A percentile compares a stretch with the other conserved stretches of the same genome.
These are phyloP conservation scores for Aspergillus ibericus DNA, from an alignment of 2,329 filamentous ascomycete species.

Conservation along the genomic window DNA sequence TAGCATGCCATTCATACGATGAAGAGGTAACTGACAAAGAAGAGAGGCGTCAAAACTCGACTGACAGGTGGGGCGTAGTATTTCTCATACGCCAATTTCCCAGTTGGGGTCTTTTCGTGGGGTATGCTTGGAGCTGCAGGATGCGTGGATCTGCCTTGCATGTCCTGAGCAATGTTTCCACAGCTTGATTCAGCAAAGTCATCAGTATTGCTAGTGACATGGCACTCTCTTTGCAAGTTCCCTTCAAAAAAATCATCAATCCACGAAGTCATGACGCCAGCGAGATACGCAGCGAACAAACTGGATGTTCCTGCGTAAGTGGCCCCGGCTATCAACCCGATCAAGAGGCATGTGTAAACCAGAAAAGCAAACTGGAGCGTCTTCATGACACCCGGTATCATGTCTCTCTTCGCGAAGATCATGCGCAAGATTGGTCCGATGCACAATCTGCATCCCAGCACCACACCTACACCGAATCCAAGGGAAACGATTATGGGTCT, in stretches of 20 bases:
- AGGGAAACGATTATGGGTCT: not conserved
- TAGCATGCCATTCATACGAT: not conserved
- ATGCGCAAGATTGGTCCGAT: slow-evolving; percentile 14
- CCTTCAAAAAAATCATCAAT: slow-evolving; percentile 38
- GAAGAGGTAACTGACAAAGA: slow-evolving; percentile 58
- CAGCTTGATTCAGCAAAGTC: not conserved
- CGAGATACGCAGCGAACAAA: slow-evolving; percentile 59
- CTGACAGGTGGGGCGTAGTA: slow-evolving; percentile 50
- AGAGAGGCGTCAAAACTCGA: slow-evolving; percentile 66
- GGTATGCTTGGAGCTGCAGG: not conserved
- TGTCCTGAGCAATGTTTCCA: not conserved
- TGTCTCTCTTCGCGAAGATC: slow-evolving; percentile 4
- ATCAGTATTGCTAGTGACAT: not conserved
- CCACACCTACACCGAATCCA: not conserved
- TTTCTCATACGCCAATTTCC: slow-evolving; percentile 42
- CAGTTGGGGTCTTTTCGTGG: slow-evolving; percentile 15
- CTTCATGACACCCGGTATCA: slow-evolving; percentile 10
- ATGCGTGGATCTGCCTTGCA: not conserved
- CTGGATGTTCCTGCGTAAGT: slow-evolving; percentile 58
- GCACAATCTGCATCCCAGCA: slow-evolving; percentile 35
- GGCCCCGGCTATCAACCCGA: slow-evolving; percentile 50
- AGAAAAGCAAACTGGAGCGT: slow-evolving; percentile 36
- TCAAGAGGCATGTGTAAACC: slow-evolving; percentile 46
- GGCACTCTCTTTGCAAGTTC: not conserved
- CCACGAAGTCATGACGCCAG: slow-evolving; percentile 55